Evolutionary conservation across 2,329 filamentous ascomycete species (phyloP).

Genomic region (Tricladium varicosporioides): DNA sequence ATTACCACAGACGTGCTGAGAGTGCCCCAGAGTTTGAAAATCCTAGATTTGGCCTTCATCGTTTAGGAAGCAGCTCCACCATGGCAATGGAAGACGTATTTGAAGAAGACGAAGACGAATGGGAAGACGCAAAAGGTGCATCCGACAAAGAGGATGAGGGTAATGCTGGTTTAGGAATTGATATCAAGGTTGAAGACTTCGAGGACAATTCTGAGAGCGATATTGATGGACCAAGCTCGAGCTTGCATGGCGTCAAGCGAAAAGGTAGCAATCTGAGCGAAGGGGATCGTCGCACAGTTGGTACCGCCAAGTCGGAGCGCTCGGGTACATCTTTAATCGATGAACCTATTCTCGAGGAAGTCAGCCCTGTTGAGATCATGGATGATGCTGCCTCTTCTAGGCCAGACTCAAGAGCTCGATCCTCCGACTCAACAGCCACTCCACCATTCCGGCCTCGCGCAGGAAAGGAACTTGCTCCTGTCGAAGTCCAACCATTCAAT

Average conservation of each 20-base stretch:
- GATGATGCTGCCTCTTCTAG: constrained; percentile 38
- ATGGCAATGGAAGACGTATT: constrained; percentile 91
- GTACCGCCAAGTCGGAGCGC: constrained; percentile 45
- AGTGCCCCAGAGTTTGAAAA: constrained; percentile 81
- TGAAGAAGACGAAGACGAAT: constrained; percentile 69
- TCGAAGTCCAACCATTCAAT: constrained; percentile 46
- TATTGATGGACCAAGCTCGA: constrained; percentile 37
- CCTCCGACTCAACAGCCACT: constrained; percentile 33
- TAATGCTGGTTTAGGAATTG: constrained; percentile 37
- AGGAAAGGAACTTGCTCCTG: constrained; percentile 45
- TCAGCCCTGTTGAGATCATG: constrained; percentile 38
- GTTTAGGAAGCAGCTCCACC: constrained; percentile 65
- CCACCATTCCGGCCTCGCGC: constrained; percentile 29
- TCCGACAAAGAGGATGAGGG: constrained; percentile 37
- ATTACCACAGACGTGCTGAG: constrained; percentile 75
- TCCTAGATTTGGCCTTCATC: constrained; percentile 55
- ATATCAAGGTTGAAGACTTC: constrained; percentile 45
- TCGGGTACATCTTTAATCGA: constrained; percentile 52
- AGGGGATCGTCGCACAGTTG: constrained; percentile 36
- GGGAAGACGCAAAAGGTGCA: constrained; percentile 36
- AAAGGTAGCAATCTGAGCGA: constrained; percentile 48
- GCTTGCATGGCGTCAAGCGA: constrained; percentile 36
- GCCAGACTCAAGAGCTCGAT: constrained; percentile 35
- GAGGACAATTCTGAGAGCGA: constrained; percentile 38
- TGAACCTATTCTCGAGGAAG: constrained; percentile 49